Conservation (phyloP, 768 basidiomycete species). For the Leucosporidium creatinivorum region DNA sequence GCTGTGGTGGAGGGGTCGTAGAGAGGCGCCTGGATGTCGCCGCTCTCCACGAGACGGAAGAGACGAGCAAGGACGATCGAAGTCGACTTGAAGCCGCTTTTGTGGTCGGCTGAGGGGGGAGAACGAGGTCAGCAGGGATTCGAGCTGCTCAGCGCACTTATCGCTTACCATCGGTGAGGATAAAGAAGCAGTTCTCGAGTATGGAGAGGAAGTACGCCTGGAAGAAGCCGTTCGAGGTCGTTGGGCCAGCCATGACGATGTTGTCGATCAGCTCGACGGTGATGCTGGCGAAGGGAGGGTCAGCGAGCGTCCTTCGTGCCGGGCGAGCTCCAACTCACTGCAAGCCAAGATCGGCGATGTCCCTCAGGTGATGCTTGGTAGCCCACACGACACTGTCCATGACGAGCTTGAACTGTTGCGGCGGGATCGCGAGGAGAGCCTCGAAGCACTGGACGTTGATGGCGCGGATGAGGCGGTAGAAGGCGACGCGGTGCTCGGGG, state of each 20-base stretch:
- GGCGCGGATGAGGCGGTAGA: conserved; percentile 88
- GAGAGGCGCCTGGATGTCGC: conserved; percentile 69
- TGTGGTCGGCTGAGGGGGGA: conserved; percentile 62
- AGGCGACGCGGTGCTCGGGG: conserved; percentile 82
- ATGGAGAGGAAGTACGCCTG: conserved; percentile 79
- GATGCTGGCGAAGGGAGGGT: conserved; percentile 48
- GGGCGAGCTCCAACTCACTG: conserved; percentile 38
- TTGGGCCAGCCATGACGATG: conserved; percentile 69
- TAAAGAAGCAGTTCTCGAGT: conserved; percentile 92
- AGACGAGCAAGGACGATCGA: conserved; percentile 73
- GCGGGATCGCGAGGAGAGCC: conserved; percentile 54
- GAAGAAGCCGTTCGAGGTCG: conserved; percentile 87
- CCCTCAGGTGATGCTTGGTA: conserved; percentile 99
- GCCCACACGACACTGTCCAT: conserved; percentile 99
- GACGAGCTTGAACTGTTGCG: conserved; percentile 88
- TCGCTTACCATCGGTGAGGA: conserved; percentile 55
- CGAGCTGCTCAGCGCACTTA: no score
- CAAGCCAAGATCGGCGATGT: conserved; percentile 77
- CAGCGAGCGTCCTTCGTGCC: not conserved
- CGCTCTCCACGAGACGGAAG: conserved; percentile 83
- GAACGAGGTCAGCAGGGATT: not conserved
- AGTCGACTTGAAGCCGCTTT: conserved; percentile 81
- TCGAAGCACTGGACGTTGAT: conserved; percentile 94
- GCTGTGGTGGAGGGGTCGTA: conserved; percentile 62
- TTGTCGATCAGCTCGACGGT: conserved; percentile 92